Conservation (phyloP, 192 early-diverging fungal species). For the Backusella westeae region DNA sequence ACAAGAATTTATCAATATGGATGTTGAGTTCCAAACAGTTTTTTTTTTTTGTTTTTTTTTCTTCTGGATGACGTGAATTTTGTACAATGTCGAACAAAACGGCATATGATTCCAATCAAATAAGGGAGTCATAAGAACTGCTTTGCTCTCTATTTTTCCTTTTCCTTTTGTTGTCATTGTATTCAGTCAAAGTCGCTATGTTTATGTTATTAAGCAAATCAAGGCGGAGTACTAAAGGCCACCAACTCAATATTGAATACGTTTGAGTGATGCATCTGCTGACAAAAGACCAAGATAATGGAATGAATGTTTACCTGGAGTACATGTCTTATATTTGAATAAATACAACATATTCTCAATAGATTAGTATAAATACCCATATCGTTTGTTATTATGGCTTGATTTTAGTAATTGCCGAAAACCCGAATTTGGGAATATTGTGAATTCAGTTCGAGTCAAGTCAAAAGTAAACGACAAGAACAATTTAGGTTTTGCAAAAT, state of each 20-base stretch:
- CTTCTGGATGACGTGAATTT: neutral
- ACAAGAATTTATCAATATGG: neutral
- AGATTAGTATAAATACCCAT: neutral
- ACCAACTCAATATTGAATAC: no score
- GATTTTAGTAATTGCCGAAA: neutral
- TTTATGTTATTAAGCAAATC: no score
- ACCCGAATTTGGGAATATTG: neutral
- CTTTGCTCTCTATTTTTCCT: neutral
- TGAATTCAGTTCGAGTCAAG: neutral
- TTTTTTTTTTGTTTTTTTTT: neutral
- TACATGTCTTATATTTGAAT: no score
- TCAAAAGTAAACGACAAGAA: no score
- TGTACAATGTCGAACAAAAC: conserved; percentile 4
- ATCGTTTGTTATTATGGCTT: neutral
- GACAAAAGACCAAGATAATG: no score
- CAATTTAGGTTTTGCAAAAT: no score
- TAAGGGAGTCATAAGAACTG: neutral
- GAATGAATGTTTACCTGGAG: no score
- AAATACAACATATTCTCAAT: no score
- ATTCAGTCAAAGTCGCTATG: no score
- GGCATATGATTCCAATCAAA: neutral
- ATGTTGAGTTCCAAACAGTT: neutral
- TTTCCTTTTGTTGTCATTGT: neutral
- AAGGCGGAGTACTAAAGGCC: no score
- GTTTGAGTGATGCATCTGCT: no score